These are phyloP conservation scores for Alternaria sp. DNA, from an alignment of 2,329 filamentous ascomycete genomes.

Conservation along the genomic window DNA sequence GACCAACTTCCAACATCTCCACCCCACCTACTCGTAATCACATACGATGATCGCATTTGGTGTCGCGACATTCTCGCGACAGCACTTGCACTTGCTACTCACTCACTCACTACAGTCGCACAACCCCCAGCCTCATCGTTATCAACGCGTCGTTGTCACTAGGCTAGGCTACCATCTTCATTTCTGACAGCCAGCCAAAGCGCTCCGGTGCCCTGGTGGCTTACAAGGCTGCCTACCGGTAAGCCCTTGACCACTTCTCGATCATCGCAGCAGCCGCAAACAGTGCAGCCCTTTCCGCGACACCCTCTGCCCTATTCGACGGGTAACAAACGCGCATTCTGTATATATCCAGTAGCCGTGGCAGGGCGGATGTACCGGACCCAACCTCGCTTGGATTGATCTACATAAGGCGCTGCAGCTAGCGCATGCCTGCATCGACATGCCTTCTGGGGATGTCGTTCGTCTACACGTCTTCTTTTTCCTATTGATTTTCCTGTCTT, in stretches of 20 bases:
- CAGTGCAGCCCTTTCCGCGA: slow-evolving; percentile 4
- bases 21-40: background rate
- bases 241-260: slow-evolving; percentile 12
- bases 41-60: slow-evolving; percentile 1
- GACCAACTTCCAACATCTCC: slow-evolving; percentile 8
- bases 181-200: slow-evolving; percentile 24
- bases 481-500: background rate
- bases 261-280: slow-evolving; percentile 11
- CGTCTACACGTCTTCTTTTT: background rate
- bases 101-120: background rate
- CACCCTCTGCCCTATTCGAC: slow-evolving; percentile 1
- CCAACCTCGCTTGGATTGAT: slow-evolving; percentile 41
- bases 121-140: background rate
- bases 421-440: slow-evolving; percentile 25
- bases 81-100: background rate
- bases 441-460: background rate
- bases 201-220: slow-evolving; percentile 17
- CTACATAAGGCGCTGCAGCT: slow-evolving; percentile 41
- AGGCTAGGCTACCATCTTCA: slow-evolving; percentile 23
- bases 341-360: slow-evolving; percentile 3
- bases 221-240: slow-evolving; percentile 21
- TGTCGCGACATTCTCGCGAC: background rate
- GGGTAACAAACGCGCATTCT: background rate
- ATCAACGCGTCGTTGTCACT: slow-evolving; percentile 8
- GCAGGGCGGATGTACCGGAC: slow-evolving; percentile 21